These are phyloP conservation scores for Gossypium gossypioides DNA, from an alignment of 441 rosid genomes.

Conservation along the genomic window DNA sequence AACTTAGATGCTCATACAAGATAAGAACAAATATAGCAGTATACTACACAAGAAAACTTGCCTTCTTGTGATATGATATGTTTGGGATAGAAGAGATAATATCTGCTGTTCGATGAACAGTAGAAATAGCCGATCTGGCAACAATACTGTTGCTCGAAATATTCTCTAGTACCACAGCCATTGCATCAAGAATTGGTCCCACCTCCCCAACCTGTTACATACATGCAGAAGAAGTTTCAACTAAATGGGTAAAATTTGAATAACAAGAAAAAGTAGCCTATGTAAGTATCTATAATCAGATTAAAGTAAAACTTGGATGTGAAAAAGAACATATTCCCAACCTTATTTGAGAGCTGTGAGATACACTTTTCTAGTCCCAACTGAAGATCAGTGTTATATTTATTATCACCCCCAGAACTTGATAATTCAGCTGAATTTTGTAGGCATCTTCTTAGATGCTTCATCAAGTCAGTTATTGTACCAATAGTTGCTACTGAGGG, in stretches of 20 bases:
- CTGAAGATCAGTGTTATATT: slow-evolving; percentile 53
- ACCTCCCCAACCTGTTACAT: slow-evolving; percentile 69
- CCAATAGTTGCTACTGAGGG: slow-evolving; percentile 52
- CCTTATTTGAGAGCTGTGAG: slow-evolving; percentile 65
- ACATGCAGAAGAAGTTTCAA: not conserved
- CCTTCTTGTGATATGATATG: slow-evolving; percentile 74
- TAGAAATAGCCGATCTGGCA: slow-evolving; percentile 64
- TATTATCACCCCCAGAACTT: slow-evolving; percentile 28
- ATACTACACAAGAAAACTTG: slow-evolving; percentile 23
- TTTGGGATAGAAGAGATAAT: slow-evolving; percentile 66
- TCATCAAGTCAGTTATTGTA: slow-evolving; percentile 67
- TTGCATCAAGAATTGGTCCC: slow-evolving; percentile 82
- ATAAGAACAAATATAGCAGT: not conserved
- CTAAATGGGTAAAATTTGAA: not conserved
- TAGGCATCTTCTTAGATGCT: slow-evolving; percentile 68
- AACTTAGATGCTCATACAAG: slow-evolving; percentile 15
- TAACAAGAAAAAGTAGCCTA: slow-evolving; percentile 6
- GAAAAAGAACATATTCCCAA: slow-evolving; percentile 17
- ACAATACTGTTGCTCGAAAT: slow-evolving; percentile 43
- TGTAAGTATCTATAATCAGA: not conserved
- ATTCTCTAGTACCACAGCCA: slow-evolving; percentile 78
- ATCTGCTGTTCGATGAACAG: slow-evolving; percentile 57
- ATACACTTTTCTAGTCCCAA: slow-evolving; percentile 73
- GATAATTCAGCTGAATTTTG: slow-evolving; percentile 55
- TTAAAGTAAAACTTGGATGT: slow-evolving; percentile 1